Base-by-base conservation (phyloP, 2,329 filamentous ascomycete genomes). In the Trichoderma atrobrunneum region DNA sequence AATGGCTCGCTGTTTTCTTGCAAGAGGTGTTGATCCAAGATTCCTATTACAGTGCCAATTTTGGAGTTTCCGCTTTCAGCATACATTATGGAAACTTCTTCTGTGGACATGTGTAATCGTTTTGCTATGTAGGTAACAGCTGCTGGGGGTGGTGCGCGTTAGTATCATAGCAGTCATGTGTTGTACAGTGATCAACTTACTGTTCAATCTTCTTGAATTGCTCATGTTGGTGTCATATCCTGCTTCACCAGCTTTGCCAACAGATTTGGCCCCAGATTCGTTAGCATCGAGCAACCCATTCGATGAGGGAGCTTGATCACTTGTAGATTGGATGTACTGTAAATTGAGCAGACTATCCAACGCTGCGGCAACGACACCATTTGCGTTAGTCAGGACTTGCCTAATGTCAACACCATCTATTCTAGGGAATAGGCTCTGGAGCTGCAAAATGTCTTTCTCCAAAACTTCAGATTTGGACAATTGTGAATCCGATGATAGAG, bases 321-420 rank as follows among this genome's bases (percentile, higher is more conserved):
- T 88, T 1, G 85, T 87, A 71, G 94, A 89, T 72, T 93, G 89
- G 5, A 98, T 90, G 77, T 91, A 94, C 24, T 92, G 89, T 16
- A 93, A 86, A 75, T 92, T 97, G 36, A 98, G 86, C 14, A 98
- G 84, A 72, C 94, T 90, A 76, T 97, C 94, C 74, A 97, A 90
- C 1, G 93, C 89, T 16, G 86, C 85, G 72, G 90, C 88, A 51
- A 93, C 88, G 75, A 93, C 89, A 0, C 91, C 89, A 12, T 88
- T 85, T 34, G 86, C 88, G 77, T 93, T 93, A 75, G 88, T 89
- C 65, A 97, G 81, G 0, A 90, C 88, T 74, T 90, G 87, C 56
- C 84, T 83, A 32, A 97, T 86, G 56, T 93, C 91, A 62, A 90
- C 88, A 0, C 83, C 83, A 61, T 90, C 91, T 56, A 95, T 84